Evolutionary conservation across 805 yeast genomes (phyloP).

Genomic region (Schwanniomyces vanrijiae): DNA sequence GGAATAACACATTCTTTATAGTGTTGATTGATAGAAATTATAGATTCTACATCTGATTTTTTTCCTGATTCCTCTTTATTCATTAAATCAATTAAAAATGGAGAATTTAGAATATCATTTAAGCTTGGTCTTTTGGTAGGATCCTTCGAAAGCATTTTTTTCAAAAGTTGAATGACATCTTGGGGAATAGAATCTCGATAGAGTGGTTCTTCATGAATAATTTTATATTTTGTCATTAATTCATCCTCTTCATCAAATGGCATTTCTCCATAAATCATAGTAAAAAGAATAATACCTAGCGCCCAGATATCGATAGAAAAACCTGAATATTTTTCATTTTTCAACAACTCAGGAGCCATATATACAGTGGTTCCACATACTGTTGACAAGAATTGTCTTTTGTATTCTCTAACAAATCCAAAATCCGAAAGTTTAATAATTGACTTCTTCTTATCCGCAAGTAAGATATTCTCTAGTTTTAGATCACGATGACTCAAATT

Average conservation of each 20-base stretch:
- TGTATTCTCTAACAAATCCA: slow-evolving; percentile 84
- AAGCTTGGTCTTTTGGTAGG: slow-evolving; percentile 60
- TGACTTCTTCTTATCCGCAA: slow-evolving; percentile 51
- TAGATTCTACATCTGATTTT: slow-evolving; percentile 32
- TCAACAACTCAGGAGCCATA: slow-evolving; percentile 92
- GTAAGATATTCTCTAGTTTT: slow-evolving; percentile 74
- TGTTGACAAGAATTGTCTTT: slow-evolving; percentile 63
- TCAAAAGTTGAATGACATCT: slow-evolving; percentile 52
- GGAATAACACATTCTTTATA: slow-evolving; percentile 33
- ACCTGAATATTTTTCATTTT: slow-evolving; percentile 72
- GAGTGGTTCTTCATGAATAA: slow-evolving; percentile 64
- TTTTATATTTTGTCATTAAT: slow-evolving; percentile 54
- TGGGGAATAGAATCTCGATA: slow-evolving; percentile 49
- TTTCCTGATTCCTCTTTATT: slow-evolving; percentile 21
- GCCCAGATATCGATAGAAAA: slow-evolving; percentile 88
- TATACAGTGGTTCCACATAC: slow-evolving; percentile 93
- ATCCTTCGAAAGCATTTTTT: slow-evolving; percentile 60
- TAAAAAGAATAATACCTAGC: slow-evolving; percentile 82
- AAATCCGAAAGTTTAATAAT: slow-evolving; percentile 84
- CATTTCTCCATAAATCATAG: slow-evolving; percentile 81
- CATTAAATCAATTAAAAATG: slow-evolving; percentile 33
- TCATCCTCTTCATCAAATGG: slow-evolving; percentile 91
- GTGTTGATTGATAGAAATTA: slow-evolving; percentile 39
- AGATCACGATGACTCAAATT: slow-evolving; percentile 84
- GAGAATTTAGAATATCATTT: slow-evolving; percentile 36